phyloP scores from a whole-genome alignment of 495 filamentous ascomycete genomes.

The Neurospora sp. region DNA sequence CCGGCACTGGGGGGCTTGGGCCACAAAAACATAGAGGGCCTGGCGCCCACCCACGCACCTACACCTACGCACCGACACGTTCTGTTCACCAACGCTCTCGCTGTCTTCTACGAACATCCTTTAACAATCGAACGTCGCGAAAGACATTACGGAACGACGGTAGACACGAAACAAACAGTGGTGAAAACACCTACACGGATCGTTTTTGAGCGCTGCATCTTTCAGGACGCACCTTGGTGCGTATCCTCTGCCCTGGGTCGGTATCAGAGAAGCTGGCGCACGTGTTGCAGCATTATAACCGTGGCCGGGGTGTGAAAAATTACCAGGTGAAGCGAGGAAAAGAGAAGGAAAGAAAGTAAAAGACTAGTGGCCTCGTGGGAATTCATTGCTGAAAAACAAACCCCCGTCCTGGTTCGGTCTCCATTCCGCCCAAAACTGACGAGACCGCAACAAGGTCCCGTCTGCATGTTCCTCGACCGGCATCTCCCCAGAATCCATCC shows the following conservation, averaged over 20 bases:
- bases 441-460: slow-evolving; percentile 12
- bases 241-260: neutral
- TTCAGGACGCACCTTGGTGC: neutral
- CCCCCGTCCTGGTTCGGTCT: slow-evolving; percentile 1
- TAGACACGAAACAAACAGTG: neutral
- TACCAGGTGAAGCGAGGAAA: slow-evolving; percentile 3
- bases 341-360: neutral
- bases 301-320: slow-evolving; percentile 4
- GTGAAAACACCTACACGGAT: neutral
- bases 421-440: slow-evolving; percentile 6
- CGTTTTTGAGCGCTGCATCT: neutral
- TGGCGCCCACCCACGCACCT: neutral
- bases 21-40: slow-evolving; percentile 1
- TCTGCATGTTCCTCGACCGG: slow-evolving; percentile 38
- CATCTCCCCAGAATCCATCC: slow-evolving; percentile 28
- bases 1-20: neutral
- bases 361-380: neutral
- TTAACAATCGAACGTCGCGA: neutral
- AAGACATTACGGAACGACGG: neutral
- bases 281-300: neutral
- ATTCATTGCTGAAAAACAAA: slow-evolving; percentile 2
- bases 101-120: neutral
- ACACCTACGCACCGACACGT: neutral
- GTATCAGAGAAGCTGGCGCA: neutral
- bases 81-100: neutral